Percentiles rank a stretch among this genome's conserved stretches.
Conservation (phyloP, 345 rosid species). For the Eutrema yunnanense region DNA sequence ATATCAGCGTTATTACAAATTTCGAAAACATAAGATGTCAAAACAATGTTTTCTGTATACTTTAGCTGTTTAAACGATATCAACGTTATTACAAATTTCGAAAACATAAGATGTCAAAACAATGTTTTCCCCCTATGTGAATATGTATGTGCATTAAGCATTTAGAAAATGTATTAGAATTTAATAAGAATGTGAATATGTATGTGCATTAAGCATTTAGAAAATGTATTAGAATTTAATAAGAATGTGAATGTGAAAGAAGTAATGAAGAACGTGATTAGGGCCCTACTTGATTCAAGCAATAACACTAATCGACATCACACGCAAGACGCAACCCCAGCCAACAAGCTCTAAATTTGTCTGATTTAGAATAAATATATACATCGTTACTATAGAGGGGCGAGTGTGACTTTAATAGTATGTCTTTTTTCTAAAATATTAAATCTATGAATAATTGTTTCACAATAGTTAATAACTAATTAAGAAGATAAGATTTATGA, state of each 20-base stretch:
- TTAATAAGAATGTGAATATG: not conserved
- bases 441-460: not conserved
- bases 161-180: not conserved
- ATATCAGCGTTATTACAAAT: not conserved
- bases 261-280: constrained; percentile 24
- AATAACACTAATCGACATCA: constrained; percentile 19
- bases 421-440: not conserved
- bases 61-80: too few relatives aligned
- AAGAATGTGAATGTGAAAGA: constrained; percentile 13
- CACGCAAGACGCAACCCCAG: constrained; percentile 12
- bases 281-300: constrained; percentile 25
- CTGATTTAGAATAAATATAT: not conserved
- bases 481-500: not conserved
- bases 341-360: constrained; percentile 8
- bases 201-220: not conserved
- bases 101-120: not conserved
- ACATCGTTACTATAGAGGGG: not conserved
- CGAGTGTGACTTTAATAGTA: not conserved
- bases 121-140: not conserved
- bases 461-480: not conserved
- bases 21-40: too few relatives aligned
- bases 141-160: not conserved
- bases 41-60: too few relatives aligned
- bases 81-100: not conserved
- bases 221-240: not conserved